These are phyloP conservation scores for Oropetium thomaeum DNA, from an alignment of 176 grass and related monocot species.

Conservation along the genomic window DNA sequence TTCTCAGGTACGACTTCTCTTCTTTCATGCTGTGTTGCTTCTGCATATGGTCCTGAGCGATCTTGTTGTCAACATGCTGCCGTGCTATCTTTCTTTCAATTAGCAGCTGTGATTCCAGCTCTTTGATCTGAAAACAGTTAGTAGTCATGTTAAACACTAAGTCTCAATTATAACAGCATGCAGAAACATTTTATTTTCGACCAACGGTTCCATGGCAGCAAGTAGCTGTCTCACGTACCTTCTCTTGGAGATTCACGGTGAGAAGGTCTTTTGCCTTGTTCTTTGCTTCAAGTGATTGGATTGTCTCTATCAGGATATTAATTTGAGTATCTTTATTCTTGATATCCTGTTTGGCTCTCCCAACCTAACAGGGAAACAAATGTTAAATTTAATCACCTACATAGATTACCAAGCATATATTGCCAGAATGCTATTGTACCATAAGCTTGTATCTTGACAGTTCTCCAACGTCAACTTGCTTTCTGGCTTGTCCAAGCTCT, in stretches of 20 bases:
- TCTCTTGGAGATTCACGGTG: slow-evolving; percentile 80
- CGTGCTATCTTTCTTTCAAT: slow-evolving; percentile 88
- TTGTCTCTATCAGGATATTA: slow-evolving; percentile 74
- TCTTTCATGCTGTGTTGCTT: slow-evolving; percentile 55
- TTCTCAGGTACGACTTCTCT: slow-evolving; percentile 35
- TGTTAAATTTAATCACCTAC: background rate
- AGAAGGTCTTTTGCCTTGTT: slow-evolving; percentile 84
- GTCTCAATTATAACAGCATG: background rate
- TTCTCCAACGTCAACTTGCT: slow-evolving; percentile 82
- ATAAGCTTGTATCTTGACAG: slow-evolving; percentile 84
- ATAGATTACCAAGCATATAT: background rate
- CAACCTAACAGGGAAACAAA: slow-evolving; percentile 53
- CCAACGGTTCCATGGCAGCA: background rate
- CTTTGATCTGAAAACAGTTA: slow-evolving; percentile 64
- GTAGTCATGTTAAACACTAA: background rate
- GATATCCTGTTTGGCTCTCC: slow-evolving; percentile 74
- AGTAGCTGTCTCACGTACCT: slow-evolving; percentile 39
- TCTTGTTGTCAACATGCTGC: slow-evolving; percentile 90
- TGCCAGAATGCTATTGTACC: slow-evolving; percentile 35
- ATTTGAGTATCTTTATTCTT: slow-evolving; percentile 84
- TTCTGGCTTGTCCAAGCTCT: slow-evolving; percentile 89
- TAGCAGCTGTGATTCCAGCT: slow-evolving; percentile 84
- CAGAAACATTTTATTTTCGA: background rate
- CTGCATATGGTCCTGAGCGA: slow-evolving; percentile 71
- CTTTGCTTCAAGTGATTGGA: slow-evolving; percentile 75